Base-by-base conservation (phyloP, 176 grass and related monocot species). In the Cenchrus fungigraminus region DNA sequence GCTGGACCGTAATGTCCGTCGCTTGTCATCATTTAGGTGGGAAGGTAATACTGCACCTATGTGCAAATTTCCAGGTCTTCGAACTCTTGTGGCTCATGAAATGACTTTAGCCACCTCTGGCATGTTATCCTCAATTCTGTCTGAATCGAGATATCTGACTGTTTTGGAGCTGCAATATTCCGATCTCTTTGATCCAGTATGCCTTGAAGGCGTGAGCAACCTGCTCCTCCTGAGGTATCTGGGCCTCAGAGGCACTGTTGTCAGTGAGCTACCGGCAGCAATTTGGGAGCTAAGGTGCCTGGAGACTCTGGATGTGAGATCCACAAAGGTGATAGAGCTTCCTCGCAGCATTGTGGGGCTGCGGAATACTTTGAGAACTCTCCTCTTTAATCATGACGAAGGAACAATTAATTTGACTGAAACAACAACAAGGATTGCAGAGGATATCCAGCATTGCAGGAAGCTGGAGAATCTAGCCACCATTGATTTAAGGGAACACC, bases 101-200 rank as follows among this genome's bases (percentile, higher is more conserved):
- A 40, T 37, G 53, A 32, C 68, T 75, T 68, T 43, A 25, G 51
- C 52, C 43, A 44, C 43, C 43, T 20, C 13, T 52, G 9, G 3
- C 43, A 61, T 80, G 43, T 0, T 89, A 20, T 68, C 19, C 1
- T 85, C 69, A 58, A 8, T 80, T 68, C 51, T 75, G 19, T 43
- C 75, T 10, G 29, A 44, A 15, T 89, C 87, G 2, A 68, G 3
- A 13, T 61, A 85, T 12, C 45, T 89, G 34, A 80, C 69, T 2
- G 82, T 89, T 80, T 52, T 89, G 0, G 87, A 89, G 57, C 82
- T 89, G 12, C 87, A 89, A 80, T 76, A 89, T 42, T 84, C 82
- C 32, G 69, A 7, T 12, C 13, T 89, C 13, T 89, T 89, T 22
- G 84, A 89, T 47, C 68, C 25, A 25, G 25, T 25, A 25, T 25